A percentile compares a stretch with the other conserved stretches of the same genome.
These are phyloP conservation scores for Talaromyces liani DNA, from an alignment of 495 filamentous ascomycete genomes.

Conservation along the genomic window DNA sequence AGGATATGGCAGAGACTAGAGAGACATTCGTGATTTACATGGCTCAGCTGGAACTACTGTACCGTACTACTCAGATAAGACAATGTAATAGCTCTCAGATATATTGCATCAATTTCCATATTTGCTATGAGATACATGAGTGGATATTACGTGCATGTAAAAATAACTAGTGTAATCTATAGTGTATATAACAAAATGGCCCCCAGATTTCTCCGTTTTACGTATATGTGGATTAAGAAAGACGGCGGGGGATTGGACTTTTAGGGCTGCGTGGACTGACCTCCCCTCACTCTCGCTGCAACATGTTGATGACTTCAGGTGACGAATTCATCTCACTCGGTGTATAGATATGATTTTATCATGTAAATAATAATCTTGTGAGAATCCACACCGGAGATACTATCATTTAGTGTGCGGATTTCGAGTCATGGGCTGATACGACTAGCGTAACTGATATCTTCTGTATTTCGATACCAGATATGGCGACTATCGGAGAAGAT, in stretches of 20 bases:
- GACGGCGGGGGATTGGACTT: not conserved
- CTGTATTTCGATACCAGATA: not conserved
- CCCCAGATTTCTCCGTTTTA: not conserved
- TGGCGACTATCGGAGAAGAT: not conserved
- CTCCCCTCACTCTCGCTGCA: not conserved
- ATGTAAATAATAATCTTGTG: not conserved
- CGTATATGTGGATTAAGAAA: not conserved
- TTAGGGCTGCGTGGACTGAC: not conserved
- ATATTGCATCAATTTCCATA: not conserved
- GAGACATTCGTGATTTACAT: not conserved
- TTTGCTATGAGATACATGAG: not conserved
- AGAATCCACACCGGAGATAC: not conserved
- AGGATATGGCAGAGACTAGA: not conserved
- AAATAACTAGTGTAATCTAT: not conserved
- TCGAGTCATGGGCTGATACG: not conserved
- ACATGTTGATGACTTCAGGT: not conserved
- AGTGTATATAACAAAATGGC: not conserved
- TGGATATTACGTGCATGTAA: not conserved
- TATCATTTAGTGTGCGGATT: not conserved
- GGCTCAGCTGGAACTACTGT: not conserved
- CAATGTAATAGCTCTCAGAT: not conserved
- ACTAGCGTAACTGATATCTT: not conserved
- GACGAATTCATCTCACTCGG: not conserved
- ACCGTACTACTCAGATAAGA: not conserved
- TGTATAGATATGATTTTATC: not conserved